phyloP scores from a whole-genome alignment of 2,329 filamentous ascomycete species.

The Pseudocercospora pini-densiflorae region DNA sequence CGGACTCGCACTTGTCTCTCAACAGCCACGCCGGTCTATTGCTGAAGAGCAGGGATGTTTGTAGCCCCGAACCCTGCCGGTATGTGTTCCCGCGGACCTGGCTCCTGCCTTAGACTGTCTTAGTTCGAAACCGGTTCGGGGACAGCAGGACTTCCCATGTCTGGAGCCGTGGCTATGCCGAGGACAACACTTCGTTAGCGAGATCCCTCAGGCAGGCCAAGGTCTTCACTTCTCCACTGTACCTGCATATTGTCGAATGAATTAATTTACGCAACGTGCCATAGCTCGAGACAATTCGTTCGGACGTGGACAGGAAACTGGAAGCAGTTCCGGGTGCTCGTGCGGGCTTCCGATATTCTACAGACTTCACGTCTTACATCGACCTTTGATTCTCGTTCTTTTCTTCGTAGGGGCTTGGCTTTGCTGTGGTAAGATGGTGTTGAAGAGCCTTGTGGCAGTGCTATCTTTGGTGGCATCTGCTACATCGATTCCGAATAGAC shows the following conservation, averaged over 20 bases:
- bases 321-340: neutral
- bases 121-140: neutral
- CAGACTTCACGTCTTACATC: neutral
- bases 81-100: neutral
- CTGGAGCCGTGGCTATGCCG: neutral
- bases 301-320: neutral
- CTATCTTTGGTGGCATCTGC: constrained; percentile 6
- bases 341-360: neutral
- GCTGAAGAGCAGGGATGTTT: neutral
- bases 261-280: neutral
- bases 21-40: neutral
- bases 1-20: neutral
- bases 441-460: constrained; percentile 3
- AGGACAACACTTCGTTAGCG: neutral
- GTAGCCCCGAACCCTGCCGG: neutral
- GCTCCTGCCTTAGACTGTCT: constrained; percentile 2
- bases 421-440: neutral
- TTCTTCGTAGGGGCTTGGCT: neutral
- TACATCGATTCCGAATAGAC: neutral
- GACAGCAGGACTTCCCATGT: neutral
- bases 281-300: neutral
- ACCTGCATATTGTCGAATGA: neutral
- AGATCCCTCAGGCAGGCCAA: neutral
- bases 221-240: neutral
- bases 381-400: neutral